Conservation (phyloP, 495 filamentous ascomycete species). For the Pyrenula massariospora region DNA sequence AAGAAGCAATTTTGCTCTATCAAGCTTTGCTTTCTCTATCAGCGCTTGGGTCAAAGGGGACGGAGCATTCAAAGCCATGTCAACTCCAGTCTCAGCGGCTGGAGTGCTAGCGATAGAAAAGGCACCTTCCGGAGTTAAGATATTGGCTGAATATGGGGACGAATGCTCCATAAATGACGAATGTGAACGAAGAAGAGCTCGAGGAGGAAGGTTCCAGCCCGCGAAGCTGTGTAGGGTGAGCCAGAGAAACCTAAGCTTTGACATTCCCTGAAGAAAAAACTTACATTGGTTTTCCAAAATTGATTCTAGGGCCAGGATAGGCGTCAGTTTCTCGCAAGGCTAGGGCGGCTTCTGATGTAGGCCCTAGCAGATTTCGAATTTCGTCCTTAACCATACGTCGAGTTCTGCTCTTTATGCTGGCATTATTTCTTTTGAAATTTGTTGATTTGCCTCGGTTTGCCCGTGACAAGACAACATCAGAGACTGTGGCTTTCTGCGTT, state of each 20-base stretch:
- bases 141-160: slow-evolving; percentile 4
- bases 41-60: slow-evolving; percentile 16
- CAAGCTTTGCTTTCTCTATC: slow-evolving; percentile 12
- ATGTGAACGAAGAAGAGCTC: slow-evolving; percentile 5
- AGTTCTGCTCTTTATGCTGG: slow-evolving; percentile 19
- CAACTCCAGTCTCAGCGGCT: slow-evolving; percentile 7
- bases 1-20: slow-evolving; percentile 20
- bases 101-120: slow-evolving; percentile 10
- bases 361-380: slow-evolving; percentile 3
- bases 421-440: slow-evolving; percentile 10
- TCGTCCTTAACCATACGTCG: slow-evolving; percentile 19
- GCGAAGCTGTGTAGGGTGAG: slow-evolving; percentile 11
- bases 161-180: slow-evolving; percentile 7
- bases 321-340: slow-evolving; percentile 10
- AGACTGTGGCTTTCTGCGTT: slow-evolving; percentile 13
- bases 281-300: slow-evolving; percentile 12
- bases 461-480: slow-evolving; percentile 7
- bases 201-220: slow-evolving; percentile 20
- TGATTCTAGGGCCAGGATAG: slow-evolving; percentile 8
- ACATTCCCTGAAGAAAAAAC: background rate
- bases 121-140: slow-evolving; percentile 8
- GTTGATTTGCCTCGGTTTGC: slow-evolving; percentile 14
- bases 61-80: slow-evolving; percentile 1
- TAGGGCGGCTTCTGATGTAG: slow-evolving; percentile 3
- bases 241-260: background rate